phyloP scores from a whole-genome alignment of 129 eudicot species.

The Escallonia rubra region DNA sequence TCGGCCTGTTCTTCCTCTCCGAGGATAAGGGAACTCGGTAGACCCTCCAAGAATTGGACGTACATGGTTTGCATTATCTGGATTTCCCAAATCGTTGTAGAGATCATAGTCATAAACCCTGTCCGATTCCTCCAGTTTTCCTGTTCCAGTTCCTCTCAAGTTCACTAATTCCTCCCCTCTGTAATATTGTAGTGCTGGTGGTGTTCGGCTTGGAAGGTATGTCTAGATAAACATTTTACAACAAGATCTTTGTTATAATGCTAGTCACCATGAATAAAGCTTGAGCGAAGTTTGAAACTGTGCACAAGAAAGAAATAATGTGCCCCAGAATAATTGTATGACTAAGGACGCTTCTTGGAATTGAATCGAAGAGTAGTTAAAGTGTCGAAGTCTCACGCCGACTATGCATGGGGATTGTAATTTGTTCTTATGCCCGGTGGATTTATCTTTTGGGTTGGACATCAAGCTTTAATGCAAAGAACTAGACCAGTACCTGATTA shows the following conservation, averaged over 20 bases:
- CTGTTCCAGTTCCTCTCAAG: conserved; percentile 70
- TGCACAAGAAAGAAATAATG: too few species aligned
- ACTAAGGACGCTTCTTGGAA: too few species aligned
- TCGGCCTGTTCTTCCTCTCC: conserved; percentile 87
- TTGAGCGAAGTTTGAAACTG: too few species aligned
- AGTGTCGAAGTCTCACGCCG: too few species aligned
- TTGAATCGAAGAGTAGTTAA: too few species aligned
- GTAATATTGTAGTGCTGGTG: conserved; percentile 40
- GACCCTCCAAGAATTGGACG: conserved; percentile 83
- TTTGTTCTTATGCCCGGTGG: too few species aligned
- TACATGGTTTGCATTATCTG: conserved; percentile 40
- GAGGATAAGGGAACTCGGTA: conserved; percentile 67
- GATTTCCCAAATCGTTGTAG: conserved; percentile 80
- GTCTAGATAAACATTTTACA: conserved; percentile 36
- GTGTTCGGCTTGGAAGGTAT: conserved; percentile 69
- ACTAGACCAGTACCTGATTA: conserved; percentile 33
- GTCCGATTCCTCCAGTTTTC: conserved; percentile 74
- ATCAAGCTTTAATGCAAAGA: too few species aligned
- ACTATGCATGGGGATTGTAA: too few species aligned
- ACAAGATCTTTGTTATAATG: not conserved
- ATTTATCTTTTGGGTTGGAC: too few species aligned
- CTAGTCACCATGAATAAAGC: not conserved
- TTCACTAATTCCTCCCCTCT: conserved; percentile 57
- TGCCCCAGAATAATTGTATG: too few species aligned
- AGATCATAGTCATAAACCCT: conserved; percentile 81